Conservation (phyloP, 495 filamentous ascomycete genomes). For the Aspergillus nidulans region DNA sequence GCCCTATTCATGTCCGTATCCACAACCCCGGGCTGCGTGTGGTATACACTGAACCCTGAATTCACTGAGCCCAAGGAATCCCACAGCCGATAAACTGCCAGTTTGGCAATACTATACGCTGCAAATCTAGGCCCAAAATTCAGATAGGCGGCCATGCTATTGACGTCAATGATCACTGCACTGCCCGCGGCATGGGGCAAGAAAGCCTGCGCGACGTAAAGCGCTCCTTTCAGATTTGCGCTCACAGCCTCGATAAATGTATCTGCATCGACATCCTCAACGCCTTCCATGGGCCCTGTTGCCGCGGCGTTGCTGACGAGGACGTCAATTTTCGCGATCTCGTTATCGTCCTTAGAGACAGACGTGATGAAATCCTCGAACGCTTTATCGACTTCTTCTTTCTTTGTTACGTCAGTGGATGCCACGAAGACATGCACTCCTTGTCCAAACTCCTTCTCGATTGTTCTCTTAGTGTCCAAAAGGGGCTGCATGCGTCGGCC, state of each 20-base stretch:
- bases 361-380: conserved; percentile 21
- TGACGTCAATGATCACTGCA: conserved; percentile 21
- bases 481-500: conserved; percentile 26
- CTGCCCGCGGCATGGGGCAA: conserved; percentile 27
- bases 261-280: neutral
- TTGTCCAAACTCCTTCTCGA: conserved; percentile 12
- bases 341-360: neutral
- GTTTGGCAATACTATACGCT: conserved; percentile 39
- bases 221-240: conserved; percentile 33
- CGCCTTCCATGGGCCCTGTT: conserved; percentile 25
- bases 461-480: conserved; percentile 24
- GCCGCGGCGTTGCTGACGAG: conserved; percentile 26
- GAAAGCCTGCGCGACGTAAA: conserved; percentile 38
- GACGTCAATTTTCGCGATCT: neutral
- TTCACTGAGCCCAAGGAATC: conserved; percentile 31
- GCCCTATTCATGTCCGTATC: conserved; percentile 33
- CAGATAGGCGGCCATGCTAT: conserved; percentile 34
- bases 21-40: conserved; percentile 46
- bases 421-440: conserved; percentile 23
- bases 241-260: neutral
- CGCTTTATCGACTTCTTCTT: conserved; percentile 34
- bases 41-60: conserved; percentile 36
- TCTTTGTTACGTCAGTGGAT: conserved; percentile 37
- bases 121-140: conserved; percentile 26
- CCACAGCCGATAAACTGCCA: conserved; percentile 37